These are phyloP conservation scores for Penicillium coprophilum DNA, from an alignment of 495 filamentous ascomycete genomes.

Conservation along the genomic window DNA sequence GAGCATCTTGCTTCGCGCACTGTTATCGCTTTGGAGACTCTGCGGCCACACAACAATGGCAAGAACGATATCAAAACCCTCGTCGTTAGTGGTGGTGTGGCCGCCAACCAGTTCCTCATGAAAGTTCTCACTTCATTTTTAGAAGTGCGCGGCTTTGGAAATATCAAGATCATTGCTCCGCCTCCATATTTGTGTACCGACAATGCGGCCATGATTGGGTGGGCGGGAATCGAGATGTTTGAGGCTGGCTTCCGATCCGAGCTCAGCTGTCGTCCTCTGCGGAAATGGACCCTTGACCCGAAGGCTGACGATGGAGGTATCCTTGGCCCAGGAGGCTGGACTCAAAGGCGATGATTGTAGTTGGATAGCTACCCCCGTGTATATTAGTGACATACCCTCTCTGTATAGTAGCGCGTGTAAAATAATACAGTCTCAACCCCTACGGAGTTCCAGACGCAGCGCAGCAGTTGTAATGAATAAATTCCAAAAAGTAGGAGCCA, in stretches of 20 bases:
- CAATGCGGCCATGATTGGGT: slow-evolving; percentile 98
- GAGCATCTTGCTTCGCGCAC: slow-evolving; percentile 80
- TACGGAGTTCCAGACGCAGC: neutral
- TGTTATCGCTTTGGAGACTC: slow-evolving; percentile 59
- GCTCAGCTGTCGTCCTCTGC: slow-evolving; percentile 56
- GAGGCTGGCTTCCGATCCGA: slow-evolving; percentile 69
- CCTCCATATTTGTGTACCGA: slow-evolving; percentile 80
- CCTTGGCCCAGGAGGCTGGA: slow-evolving; percentile 46
- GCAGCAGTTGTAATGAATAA: slow-evolving; percentile 1
- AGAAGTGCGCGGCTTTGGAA: slow-evolving; percentile 57
- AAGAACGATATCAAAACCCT: slow-evolving; percentile 54
- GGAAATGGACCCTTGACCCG: slow-evolving; percentile 79
- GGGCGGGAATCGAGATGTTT: slow-evolving; percentile 92
- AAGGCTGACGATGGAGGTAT: slow-evolving; percentile 52
- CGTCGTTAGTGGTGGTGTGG: slow-evolving; percentile 87
- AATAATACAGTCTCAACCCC: slow-evolving; percentile 22
- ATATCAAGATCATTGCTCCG: slow-evolving; percentile 68
- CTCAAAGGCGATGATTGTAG: slow-evolving; percentile 10
- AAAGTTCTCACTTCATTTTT: slow-evolving; percentile 63
- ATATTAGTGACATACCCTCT: slow-evolving; percentile 12
- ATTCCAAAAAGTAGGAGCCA: slow-evolving; percentile 2
- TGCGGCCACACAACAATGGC: slow-evolving; percentile 25
- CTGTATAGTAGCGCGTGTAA: slow-evolving; percentile 19
- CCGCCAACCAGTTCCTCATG: slow-evolving; percentile 74
- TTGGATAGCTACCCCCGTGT: neutral